Conservation (phyloP, 257 asterid species). For the Solanum rostratum region DNA sequence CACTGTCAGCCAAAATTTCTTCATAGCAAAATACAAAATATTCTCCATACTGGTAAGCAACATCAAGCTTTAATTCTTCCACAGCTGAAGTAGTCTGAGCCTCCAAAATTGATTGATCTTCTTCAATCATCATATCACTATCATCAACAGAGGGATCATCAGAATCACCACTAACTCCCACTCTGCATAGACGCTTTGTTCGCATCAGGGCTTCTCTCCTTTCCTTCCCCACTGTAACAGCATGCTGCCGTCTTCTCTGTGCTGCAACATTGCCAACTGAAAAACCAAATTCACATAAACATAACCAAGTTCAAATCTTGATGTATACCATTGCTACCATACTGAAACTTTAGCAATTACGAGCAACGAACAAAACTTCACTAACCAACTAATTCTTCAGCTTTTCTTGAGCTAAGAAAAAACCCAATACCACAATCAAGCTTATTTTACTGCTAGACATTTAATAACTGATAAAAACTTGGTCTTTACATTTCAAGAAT, state of each 20-base stretch:
- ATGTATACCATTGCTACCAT: not conserved
- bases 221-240: constrained; percentile 69
- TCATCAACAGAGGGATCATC: constrained; percentile 24
- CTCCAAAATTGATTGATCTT: constrained; percentile 62
- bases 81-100: constrained; percentile 61
- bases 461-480: not conserved
- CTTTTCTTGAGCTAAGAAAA: not conserved
- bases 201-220: constrained; percentile 88
- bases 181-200: constrained; percentile 79
- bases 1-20: not conserved
- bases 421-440: not conserved
- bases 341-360: not conserved
- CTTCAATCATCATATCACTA: constrained; percentile 61
- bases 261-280: constrained; percentile 77
- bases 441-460: not conserved
- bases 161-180: constrained; percentile 41
- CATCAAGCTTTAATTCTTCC: constrained; percentile 50
- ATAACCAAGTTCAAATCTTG: not conserved
- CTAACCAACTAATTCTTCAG: not conserved
- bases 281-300: constrained; percentile 1
- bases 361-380: not conserved
- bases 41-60: constrained; percentile 55
- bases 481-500: not conserved
- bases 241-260: constrained; percentile 76
- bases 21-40: not conserved